A percentile compares a stretch with the other conserved stretches of the same genome.
phyloP scores from a whole-genome alignment of 2,329 filamentous ascomycete species.

The Pseudogymnoascus pannorum region DNA sequence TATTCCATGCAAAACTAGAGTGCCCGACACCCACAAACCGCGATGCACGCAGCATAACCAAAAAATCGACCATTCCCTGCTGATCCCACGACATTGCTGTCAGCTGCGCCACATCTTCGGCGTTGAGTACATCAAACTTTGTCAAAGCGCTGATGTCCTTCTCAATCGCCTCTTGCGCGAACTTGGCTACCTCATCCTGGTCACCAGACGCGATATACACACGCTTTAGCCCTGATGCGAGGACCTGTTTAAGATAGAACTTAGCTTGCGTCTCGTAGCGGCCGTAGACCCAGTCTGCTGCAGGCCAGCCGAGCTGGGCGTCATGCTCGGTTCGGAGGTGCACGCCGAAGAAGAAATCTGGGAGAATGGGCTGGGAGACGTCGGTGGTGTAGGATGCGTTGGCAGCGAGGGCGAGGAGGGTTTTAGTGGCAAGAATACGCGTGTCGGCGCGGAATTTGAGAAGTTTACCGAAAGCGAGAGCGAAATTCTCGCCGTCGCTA shows the following conservation, averaged over 20 bases:
- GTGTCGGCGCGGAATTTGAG: slow-evolving; percentile 21
- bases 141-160: slow-evolving; percentile 13
- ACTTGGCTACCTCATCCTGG: background rate
- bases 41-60: slow-evolving; percentile 14
- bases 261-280: slow-evolving; percentile 17
- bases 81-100: slow-evolving; percentile 14
- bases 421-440: slow-evolving; percentile 20
- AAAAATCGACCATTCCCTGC: slow-evolving; percentile 15
- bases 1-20: slow-evolving; percentile 15
- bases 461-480: slow-evolving; percentile 19
- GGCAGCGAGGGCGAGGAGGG: slow-evolving; percentile 10
- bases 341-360: slow-evolving; percentile 18
- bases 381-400: slow-evolving; percentile 3
- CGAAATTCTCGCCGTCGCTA: slow-evolving; percentile 18
- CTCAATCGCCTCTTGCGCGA: slow-evolving; percentile 7
- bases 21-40: slow-evolving; percentile 13
- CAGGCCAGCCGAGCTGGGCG: slow-evolving; percentile 18
- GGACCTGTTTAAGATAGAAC: slow-evolving; percentile 12
- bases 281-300: slow-evolving; percentile 16
- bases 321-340: slow-evolving; percentile 25
- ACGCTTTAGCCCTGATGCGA: slow-evolving; percentile 2
- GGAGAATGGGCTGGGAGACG: slow-evolving; percentile 11
- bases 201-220: slow-evolving; percentile 18
- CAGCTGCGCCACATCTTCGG: slow-evolving; percentile 5
- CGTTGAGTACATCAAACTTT: slow-evolving; percentile 11